Percentiles rank a stretch among this genome's conserved stretches.
phyloP scores from a whole-genome alignment of 352 stramenopile species.

The Phytophthora constricta region DNA sequence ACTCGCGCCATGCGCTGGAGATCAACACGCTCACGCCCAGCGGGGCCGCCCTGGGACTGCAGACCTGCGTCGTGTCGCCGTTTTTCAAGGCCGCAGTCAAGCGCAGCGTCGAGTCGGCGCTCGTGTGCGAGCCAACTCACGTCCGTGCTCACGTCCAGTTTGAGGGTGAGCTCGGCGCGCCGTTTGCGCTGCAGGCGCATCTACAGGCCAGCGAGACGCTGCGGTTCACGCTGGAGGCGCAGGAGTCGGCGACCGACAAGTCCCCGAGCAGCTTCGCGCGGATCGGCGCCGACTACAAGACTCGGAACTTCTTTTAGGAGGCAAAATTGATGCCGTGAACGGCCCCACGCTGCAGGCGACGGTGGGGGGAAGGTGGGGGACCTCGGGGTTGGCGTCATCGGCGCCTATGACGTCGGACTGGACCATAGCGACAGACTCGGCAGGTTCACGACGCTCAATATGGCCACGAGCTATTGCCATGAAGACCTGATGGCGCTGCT shows the following conservation, averaged over 20 bases:
- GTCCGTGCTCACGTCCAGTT: constrained; percentile 64
- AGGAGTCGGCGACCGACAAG: constrained; percentile 75
- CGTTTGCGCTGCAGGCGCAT: constrained; percentile 73
- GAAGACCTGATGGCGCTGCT: constrained; percentile 71
- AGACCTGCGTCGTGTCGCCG: constrained; percentile 65
- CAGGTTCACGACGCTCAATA: constrained; percentile 66
- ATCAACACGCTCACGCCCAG: constrained; percentile 62
- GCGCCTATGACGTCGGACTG: constrained; percentile 80
- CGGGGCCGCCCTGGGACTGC: constrained; percentile 56
- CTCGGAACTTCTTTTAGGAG: constrained; percentile 50
- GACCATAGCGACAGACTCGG: constrained; percentile 79
- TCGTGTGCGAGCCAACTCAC: constrained; percentile 75
- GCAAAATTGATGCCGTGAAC: constrained; percentile 84
- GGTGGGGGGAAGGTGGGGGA: constrained; percentile 55
- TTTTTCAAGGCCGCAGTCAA: constrained; percentile 78
- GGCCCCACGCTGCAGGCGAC: constrained; percentile 75
- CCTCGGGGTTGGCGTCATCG: constrained; percentile 53
- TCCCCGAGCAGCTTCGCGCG: constrained; percentile 70
- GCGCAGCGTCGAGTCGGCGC: constrained; percentile 64
- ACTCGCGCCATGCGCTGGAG: constrained; percentile 61
- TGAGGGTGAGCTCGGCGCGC: constrained; percentile 75
- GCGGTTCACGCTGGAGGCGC: constrained; percentile 77
- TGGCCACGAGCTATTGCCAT: constrained; percentile 64
- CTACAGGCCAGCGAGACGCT: constrained; percentile 58
- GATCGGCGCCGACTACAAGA: constrained; percentile 74